Base-by-base conservation (phyloP, 441 rosid species). In the Hura crepitans region DNA sequence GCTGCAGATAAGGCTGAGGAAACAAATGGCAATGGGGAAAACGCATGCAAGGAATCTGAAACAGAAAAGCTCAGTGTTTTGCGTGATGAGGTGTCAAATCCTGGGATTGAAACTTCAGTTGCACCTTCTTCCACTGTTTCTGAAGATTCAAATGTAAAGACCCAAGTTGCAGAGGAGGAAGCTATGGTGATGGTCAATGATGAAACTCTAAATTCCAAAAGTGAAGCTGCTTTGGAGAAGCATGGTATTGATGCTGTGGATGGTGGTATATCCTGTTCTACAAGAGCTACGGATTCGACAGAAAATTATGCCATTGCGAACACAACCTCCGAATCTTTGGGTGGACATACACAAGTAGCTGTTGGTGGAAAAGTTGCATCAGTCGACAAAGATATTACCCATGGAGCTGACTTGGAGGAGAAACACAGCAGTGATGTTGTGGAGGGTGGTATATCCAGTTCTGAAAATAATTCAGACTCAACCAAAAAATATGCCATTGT, bases 141-240 rank as follows among this genome's bases (percentile, higher is more conserved):
- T 15, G 71, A 71, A 65, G 81, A 51, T 69, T 59, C 75, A 43
- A 75, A 25, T 65, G 47, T 70, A 11, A 68, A 72, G 49, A 37
- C 66, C 10, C 69, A 53, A 42, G 74, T 64, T 63, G 70, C 68
- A 14, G 76, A 70, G 42, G 76, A 63, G 49, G 82, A 74, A 49
- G 51, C 54, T 37, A 59, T 30, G 23, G n/a, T 35, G 66, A 53
- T 49, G 62, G 46, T n/a, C 0, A 30, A 39, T 60, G 73, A 64
- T 61, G 80, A 77, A 57, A 55, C 54, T 67, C 72, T 58, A 51
- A 65, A 72, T 64, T 18, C 73, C 0, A 25, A 62, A 39, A 69
- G 71, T 71, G 78, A 63, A 69, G 65, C 42, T 59, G 47, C 68
- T 65, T 1, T 31, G 23, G 68, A 66, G 67, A 63, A 33, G 14